Base-by-base conservation (phyloP, 768 basidiomycete species). In the Astraeus odoratus region DNA sequence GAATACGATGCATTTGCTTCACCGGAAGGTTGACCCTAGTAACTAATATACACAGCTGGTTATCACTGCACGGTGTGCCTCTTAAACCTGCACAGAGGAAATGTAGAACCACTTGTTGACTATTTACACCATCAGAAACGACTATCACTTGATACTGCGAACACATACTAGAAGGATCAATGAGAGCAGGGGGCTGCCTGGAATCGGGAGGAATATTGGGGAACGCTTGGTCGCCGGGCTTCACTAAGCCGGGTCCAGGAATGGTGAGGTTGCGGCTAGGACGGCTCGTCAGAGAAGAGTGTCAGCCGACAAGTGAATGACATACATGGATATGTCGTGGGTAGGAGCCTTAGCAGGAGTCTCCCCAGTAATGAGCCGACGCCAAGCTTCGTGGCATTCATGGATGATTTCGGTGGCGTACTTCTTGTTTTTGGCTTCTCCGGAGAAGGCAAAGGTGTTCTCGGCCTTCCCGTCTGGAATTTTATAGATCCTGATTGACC, bases 381-480 rank as follows among this genome's bases (percentile, higher is more conserved):
- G 89, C 96, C 96, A 99, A 29, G 96, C 88, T 67, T 98, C 96
- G 64, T 98, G 86, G 70, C 90, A 94, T 66, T 99, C 96, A 67
- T 96, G 94, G 62, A 99, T 87, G 71, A 98, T 96, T 70, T 98
- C 95, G 43, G 88, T 91, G 25, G 96, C 96, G 64, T 98, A 99
- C 68, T 95, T 96, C 78, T 95, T 96, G 77, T 96, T 96, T 76
- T 98, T 99, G 53, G 95, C 95, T 71, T 99, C 96, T 47, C 96
- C 96, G 43, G 91, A 94, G 80, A 99, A 99, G 15, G 96, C 96
- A 61, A 99, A 99, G 53, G 85, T 83, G 74, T 99, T 99, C 73
- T 97, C 92, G 55, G 85, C 83, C 79, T 94, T 92, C 56, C 88
- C 90, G 65, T 94, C 91, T 63, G 91, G 89, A 60, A 92, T 92